These are phyloP conservation scores for Hanseniaspora occidentalis DNA, from an alignment of 805 yeast genomes.

Conservation along the genomic window DNA sequence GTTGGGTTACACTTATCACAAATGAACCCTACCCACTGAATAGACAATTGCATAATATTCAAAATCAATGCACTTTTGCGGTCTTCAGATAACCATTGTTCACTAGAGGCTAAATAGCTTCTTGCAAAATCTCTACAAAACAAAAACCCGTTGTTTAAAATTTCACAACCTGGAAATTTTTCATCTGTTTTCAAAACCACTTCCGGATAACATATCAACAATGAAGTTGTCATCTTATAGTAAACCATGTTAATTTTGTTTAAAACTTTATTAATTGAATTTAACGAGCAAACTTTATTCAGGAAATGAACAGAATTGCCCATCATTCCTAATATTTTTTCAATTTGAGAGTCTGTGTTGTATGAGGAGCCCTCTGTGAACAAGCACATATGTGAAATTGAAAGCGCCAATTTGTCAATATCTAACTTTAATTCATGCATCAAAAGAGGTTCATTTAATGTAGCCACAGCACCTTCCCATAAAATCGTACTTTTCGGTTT, in stretches of 20 bases:
- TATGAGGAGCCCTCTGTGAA: slow-evolving; percentile 59
- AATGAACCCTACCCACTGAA: slow-evolving; percentile 86
- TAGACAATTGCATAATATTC: slow-evolving; percentile 60
- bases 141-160: slow-evolving; percentile 59
- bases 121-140: slow-evolving; percentile 76
- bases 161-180: slow-evolving; percentile 57
- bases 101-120: slow-evolving; percentile 41
- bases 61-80: slow-evolving; percentile 57
- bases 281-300: slow-evolving; percentile 58
- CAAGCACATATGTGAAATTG: slow-evolving; percentile 20
- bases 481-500: slow-evolving; percentile 75
- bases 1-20: slow-evolving; percentile 93
- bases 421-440: slow-evolving; percentile 13
- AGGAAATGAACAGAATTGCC: slow-evolving; percentile 42
- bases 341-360: slow-evolving; percentile 42
- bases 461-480: slow-evolving; percentile 77
- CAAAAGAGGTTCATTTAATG: slow-evolving; percentile 31
- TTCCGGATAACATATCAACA: slow-evolving; percentile 46
- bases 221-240: slow-evolving; percentile 52
- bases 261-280: slow-evolving; percentile 62
- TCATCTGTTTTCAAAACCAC: slow-evolving; percentile 41
- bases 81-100: slow-evolving; percentile 40
- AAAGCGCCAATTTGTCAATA: slow-evolving; percentile 12
- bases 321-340: slow-evolving; percentile 38
- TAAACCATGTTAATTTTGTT: slow-evolving; percentile 52